A percentile compares a stretch with the other conserved stretches of the same genome.
Evolutionary conservation across 106 monocot genomes (phyloP).

Genomic region (Chionographis japonica): DNA sequence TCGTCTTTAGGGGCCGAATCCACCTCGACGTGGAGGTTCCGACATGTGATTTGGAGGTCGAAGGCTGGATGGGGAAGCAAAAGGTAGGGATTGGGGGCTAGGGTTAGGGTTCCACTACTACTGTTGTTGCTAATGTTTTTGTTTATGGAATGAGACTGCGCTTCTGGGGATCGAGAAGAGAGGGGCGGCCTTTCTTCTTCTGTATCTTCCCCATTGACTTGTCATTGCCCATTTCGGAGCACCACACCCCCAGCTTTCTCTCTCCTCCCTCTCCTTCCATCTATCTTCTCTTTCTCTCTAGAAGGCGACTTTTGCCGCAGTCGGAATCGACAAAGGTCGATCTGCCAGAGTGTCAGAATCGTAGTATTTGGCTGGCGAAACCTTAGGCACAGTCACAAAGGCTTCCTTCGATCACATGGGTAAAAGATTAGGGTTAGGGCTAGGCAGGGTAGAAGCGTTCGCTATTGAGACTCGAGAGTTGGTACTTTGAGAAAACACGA

Average conservation of each 20-base stretch:
- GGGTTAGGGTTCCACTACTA: constrained; percentile 9
- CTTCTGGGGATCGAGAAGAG: constrained; percentile 88
- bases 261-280: neutral
- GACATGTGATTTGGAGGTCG: constrained; percentile 27
- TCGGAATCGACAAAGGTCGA: no score
- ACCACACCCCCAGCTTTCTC: neutral
- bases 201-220: constrained; percentile 22
- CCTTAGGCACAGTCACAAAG: no score
- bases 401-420: no score
- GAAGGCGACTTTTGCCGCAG: no score
- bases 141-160: constrained; percentile 57
- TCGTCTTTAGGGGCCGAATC: neutral
- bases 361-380: no score
- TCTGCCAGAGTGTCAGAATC: no score
- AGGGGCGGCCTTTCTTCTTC: constrained; percentile 98
- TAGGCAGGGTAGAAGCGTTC: no score
- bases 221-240: constrained; percentile 24
- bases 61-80: constrained; percentile 14
- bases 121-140: constrained; percentile 9
- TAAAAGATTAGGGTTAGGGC: no score
- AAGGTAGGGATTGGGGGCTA: constrained; percentile 15
- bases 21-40: constrained; percentile 16
- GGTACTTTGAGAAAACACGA: no score
- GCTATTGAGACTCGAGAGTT: no score
- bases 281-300: no score